phyloP scores from a whole-genome alignment of 805 yeast genomes.

The Candida stauntonica region DNA sequence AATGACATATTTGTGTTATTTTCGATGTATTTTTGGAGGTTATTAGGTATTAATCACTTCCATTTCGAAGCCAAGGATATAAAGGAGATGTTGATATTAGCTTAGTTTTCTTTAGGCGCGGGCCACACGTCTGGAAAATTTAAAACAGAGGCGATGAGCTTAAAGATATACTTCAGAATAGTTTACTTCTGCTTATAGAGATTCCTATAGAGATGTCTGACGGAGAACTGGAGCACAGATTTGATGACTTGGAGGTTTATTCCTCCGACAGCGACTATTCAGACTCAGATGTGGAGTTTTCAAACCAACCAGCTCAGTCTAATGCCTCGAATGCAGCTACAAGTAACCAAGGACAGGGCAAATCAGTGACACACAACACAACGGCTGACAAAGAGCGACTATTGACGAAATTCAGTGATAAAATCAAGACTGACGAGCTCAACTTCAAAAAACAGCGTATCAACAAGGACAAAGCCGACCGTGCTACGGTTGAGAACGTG shows the following conservation, averaged over 20 bases:
- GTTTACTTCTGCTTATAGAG: too few species aligned
- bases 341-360: neutral
- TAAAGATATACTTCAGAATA: too few species aligned
- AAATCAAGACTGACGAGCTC: slow-evolving; percentile 60
- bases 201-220: too few species aligned
- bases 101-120: neutral
- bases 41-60: too few species aligned
- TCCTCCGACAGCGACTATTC: slow-evolving; percentile 4
- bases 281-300: slow-evolving; percentile 5
- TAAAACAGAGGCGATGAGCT: slow-evolving; percentile 8
- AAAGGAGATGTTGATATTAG: neutral
- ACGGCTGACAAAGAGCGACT: slow-evolving; percentile 41
- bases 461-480: slow-evolving; percentile 77
- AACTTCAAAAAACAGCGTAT: slow-evolving; percentile 52
- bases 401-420: slow-evolving; percentile 57
- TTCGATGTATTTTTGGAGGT: too few species aligned
- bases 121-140: slow-evolving; percentile 4
- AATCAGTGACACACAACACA: slow-evolving; percentile 11
- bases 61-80: neutral
- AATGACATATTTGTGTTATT: slow-evolving; percentile 10
- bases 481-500: slow-evolving; percentile 97
- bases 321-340: neutral
- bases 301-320: neutral
- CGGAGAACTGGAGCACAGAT: too few species aligned
- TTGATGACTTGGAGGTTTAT: slow-evolving; percentile 3